These are phyloP conservation scores for Fusarium circinatum DNA, from an alignment of 2,329 filamentous ascomycete species.

Conservation along the genomic window DNA sequence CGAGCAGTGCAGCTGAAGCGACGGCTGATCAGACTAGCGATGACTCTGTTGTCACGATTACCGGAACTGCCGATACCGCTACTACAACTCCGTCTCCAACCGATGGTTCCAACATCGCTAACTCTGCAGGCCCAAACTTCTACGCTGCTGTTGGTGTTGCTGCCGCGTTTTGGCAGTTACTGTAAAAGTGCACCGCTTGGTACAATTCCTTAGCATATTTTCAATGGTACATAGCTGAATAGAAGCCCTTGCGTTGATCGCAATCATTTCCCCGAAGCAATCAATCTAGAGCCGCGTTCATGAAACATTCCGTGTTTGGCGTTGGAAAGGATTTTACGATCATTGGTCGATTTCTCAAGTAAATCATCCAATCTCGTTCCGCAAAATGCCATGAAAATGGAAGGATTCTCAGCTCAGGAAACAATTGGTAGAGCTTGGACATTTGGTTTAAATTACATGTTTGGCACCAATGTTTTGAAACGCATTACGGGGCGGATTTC, in stretches of 20 bases:
- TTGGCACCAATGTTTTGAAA: conserved; percentile 12
- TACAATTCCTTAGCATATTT: background rate
- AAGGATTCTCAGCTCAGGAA: background rate
- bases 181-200: background rate
- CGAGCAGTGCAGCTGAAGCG: background rate
- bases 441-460: conserved; percentile 4
- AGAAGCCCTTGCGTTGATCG: background rate
- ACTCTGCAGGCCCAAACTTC: background rate
- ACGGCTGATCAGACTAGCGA: background rate
- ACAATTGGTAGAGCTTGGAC: background rate
- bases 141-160: background rate
- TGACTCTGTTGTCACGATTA: background rate
- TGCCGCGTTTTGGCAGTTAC: conserved; percentile 14
- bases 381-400: background rate
- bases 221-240: background rate
- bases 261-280: background rate
- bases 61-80: background rate
- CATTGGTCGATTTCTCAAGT: background rate
- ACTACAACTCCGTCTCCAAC: background rate
- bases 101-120: conserved; percentile 1
- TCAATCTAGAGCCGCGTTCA: background rate
- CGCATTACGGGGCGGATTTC: conserved; percentile 2
- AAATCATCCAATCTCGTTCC: background rate
- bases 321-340: background rate
- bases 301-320: conserved; percentile 1